Base-by-base conservation (phyloP, 148 eudicot genomes). In the Vaccinium macrocarpon region DNA sequence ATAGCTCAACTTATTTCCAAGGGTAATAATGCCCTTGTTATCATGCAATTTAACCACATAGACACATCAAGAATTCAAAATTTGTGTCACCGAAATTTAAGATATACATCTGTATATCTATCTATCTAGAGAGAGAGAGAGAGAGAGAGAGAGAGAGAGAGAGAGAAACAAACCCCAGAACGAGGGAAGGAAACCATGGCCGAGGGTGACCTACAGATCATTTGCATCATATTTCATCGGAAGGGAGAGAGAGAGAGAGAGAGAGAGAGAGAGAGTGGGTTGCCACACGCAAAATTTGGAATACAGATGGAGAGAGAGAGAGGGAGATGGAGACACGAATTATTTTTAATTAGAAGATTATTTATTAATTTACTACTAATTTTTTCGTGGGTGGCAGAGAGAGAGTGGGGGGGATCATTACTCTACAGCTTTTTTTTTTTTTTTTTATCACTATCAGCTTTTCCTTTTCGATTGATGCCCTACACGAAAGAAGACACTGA, bases 161-260 rank as follows among this genome's bases (percentile, higher is more conserved):
- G 77, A 82, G 51, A 61, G 73, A 71, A 82, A 83, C 62, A 25
- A 82, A 91, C 98, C 93, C 87, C 80, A 78, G 93, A 81, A 87
- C 89, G 88, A 88, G 93, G 92, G 68, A 93, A 80, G 82, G 94
- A 85, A 56, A 90, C 90, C 95, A 94, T 94, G 84, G 92, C 91
- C 70, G 83, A 85, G 81, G 92, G 86, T 25, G 87, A 46, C 85
- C 82, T 86, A 42, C 87, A 90, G 71, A 91, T 86, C 91, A 90
- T 88, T 72, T 87, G 94, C 91, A 91, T 85, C 87, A 84, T 68
- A 14, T 84, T 75, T 70, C 80, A 74, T 75, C n/a, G 3, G 14
- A 6, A 8, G 70, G 52, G 66, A n/a, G n/a, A n/a, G n/a, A n/a
- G n/a, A n/a, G n/a, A n/a, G n/a, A n/a, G 76, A 64, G 61, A 59